phyloP scores from a whole-genome alignment of 306 rosid genomes.

The Medicago truncatula region DNA sequence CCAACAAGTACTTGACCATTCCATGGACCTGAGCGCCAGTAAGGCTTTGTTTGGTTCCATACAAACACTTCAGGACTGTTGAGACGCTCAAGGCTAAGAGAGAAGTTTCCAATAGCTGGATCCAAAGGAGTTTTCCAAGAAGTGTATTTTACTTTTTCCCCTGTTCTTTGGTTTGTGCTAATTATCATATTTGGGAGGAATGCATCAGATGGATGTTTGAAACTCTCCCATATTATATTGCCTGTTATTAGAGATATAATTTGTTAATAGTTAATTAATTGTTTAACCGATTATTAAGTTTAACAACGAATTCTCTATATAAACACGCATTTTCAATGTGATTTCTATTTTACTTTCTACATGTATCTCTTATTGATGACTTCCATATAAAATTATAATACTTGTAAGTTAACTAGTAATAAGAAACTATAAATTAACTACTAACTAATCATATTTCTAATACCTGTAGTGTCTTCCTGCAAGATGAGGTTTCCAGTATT shows the following conservation, averaged over 20 bases:
- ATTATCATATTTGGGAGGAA: conserved; percentile 33
- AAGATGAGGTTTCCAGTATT: no score
- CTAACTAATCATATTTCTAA: no score
- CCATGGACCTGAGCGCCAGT: conserved; percentile 49
- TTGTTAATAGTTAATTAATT: no score
- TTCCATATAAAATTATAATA: no score
- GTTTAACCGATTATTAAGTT: no score
- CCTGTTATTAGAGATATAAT: not conserved
- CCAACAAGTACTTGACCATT: conserved; percentile 39
- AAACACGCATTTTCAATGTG: no score
- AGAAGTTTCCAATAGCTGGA: conserved; percentile 42
- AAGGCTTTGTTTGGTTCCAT: conserved; percentile 15
- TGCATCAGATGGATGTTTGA: conserved; percentile 40
- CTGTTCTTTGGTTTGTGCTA: conserved; percentile 4
- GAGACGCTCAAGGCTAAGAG: conserved; percentile 1
- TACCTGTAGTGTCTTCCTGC: no score
- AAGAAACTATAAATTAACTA: no score
- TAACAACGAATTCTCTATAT: no score
- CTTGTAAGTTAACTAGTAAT: no score
- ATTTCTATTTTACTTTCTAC: no score
- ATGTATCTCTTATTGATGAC: no score
- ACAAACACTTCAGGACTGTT: conserved; percentile 31
- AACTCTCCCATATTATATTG: conserved; percentile 50
- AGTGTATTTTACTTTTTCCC: not conserved
- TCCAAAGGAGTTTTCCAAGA: conserved; percentile 47